Evolutionary conservation across 371 early-diverging fungal species (phyloP), one percentile per base, ranked within the genome.

Genomic region (Dinochytrium kinnereticum): DNA sequence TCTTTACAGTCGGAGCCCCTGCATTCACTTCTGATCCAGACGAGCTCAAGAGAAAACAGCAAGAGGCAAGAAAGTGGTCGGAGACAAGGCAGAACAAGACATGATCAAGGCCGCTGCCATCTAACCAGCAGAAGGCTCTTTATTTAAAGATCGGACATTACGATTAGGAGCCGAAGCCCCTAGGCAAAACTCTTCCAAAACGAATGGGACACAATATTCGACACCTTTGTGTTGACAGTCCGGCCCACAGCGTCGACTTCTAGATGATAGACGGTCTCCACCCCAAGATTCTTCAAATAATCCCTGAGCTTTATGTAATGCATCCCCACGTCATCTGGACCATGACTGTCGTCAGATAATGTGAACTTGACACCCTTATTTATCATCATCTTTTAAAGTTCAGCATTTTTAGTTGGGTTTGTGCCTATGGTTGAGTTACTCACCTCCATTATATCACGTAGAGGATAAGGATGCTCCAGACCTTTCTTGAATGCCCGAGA

Each of bases 281-380:
- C 83, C 7, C 81, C 83, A 34, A 76, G 79, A 51, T 85, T 82
- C 37, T 65, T 44, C 28, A 93, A 75, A 80, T 91, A 92, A 28
- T 73, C 76, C 26, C 73, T 76, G 24, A 92, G 75, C 64, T 80
- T 81, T 61, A 86, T 83, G 77, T 97, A 98, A 79, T 91, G 79
- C 86, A 95, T 81, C 24, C 93, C 96, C 34, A 98, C 93, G 68
- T 94, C 95, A 21, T 87, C 71, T 1, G 95, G 95, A 2, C 95
- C 95, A 77, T 98, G 98, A 59, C 91, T 90, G 80, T 98, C 97
- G 77, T 98, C 98, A 2, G 94, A 92, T 19, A 98, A 76, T 0
- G 96, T 95, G 59, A 96, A 88, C 36, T 84, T 87, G 5, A 94
- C 93, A 17, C 89, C 89, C 40, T 86, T 84, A 1, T 76, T 65